These are phyloP conservation scores for Globisporangium cylindrosporum DNA, from an alignment of 352 stramenopile genomes.

Conservation along the genomic window DNA sequence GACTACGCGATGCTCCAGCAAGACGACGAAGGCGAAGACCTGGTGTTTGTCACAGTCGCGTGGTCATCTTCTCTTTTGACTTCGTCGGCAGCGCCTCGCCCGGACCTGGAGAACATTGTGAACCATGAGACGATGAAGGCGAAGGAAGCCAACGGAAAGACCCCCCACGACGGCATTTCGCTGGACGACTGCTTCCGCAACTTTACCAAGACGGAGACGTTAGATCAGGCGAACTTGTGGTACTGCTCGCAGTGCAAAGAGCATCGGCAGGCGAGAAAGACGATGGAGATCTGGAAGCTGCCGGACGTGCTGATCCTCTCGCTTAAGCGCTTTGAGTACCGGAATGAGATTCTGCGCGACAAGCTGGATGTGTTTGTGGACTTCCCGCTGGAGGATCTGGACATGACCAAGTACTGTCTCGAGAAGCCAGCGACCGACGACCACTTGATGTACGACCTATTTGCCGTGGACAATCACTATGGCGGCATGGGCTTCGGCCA, in stretches of 20 bases:
- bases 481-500: conserved; percentile 88
- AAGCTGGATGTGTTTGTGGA: conserved; percentile 85
- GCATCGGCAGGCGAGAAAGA: conserved; percentile 74
- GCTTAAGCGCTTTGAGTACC: conserved; percentile 89
- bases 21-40: conserved; percentile 36
- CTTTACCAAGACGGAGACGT: conserved; percentile 77
- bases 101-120: conserved; percentile 50
- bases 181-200: conserved; percentile 83
- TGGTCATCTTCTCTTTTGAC: conserved; percentile 49
- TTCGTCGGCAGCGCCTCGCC: conserved; percentile 35
- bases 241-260: conserved; percentile 81
- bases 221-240: conserved; percentile 85
- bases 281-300: conserved; percentile 78
- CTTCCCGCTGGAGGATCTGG: conserved; percentile 81
- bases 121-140: conserved; percentile 49
- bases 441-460: conserved; percentile 78
- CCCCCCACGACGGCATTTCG: conserved; percentile 37
- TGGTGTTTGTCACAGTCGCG: conserved; percentile 53
- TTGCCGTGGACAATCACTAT: conserved; percentile 90
- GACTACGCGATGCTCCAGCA: conserved; percentile 45
- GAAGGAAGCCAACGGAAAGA: conserved; percentile 16
- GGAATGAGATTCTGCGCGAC: conserved; percentile 75
- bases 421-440: conserved; percentile 38
- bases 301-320: conserved; percentile 83
- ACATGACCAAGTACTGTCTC: conserved; percentile 83